phyloP scores from a whole-genome alignment of 2,329 filamentous ascomycete genomes.

The Epichloe aotearoae region DNA sequence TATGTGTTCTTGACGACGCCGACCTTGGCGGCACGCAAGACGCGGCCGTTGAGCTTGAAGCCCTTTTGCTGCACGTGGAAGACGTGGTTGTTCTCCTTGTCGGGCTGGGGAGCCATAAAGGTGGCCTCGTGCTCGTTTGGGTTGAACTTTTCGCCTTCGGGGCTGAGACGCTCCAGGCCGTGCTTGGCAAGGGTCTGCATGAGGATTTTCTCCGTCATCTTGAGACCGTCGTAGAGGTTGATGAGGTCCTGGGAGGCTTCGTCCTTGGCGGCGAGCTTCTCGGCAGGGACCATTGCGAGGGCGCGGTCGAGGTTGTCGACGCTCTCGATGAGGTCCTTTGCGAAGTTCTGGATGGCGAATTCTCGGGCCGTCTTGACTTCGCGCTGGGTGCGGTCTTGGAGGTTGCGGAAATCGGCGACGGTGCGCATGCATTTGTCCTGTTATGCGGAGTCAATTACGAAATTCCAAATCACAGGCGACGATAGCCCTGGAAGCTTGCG shows the following conservation, averaged over 20 bases:
- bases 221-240: conserved; percentile 75
- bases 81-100: conserved; percentile 80
- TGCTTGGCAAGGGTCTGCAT: conserved; percentile 86
- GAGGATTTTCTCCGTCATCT: conserved; percentile 88
- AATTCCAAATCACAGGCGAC: not conserved
- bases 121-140: conserved; percentile 94
- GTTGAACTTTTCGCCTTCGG: conserved; percentile 77
- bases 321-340: conserved; percentile 85
- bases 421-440: conserved; percentile 92
- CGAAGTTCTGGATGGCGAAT: conserved; percentile 93
- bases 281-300: conserved; percentile 60
- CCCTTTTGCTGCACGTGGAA: conserved; percentile 93
- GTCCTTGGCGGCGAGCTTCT: conserved; percentile 49
- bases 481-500: not conserved
- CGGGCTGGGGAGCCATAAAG: conserved; percentile 79
- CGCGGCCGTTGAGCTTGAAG: conserved; percentile 81
- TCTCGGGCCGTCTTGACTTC: conserved; percentile 79
- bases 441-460: not conserved
- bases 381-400: conserved; percentile 85
- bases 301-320: conserved; percentile 97
- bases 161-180: conserved; percentile 80
- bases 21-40: conserved; percentile 87
- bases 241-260: conserved; percentile 56
- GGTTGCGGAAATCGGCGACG: conserved; percentile 93
- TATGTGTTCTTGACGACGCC: conserved; percentile 79